Evolutionary conservation across 106 monocot genomes (phyloP).

Genomic region (Cymbidium sinense): DNA sequence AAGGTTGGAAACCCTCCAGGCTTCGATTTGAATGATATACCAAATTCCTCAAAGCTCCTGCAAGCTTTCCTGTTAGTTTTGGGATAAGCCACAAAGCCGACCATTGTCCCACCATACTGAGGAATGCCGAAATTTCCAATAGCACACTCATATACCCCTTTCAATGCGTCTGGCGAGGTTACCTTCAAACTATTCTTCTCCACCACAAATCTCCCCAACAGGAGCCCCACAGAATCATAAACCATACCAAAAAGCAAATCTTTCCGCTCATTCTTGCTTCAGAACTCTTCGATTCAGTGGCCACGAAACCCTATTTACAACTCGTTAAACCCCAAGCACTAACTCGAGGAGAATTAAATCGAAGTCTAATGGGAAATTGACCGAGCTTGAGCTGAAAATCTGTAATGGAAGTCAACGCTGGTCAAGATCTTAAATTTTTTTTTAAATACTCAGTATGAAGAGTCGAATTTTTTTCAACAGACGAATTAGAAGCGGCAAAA

Average conservation of each 20-base stretch:
- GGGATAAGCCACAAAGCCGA: slow-evolving; percentile 38
- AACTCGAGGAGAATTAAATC: not conserved
- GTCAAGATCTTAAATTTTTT: no score
- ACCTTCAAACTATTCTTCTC: slow-evolving; percentile 62
- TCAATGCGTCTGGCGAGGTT: slow-evolving; percentile 31
- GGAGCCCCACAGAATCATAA: slow-evolving; percentile 8
- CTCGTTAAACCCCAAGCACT: not conserved
- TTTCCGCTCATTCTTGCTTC: slow-evolving; percentile 22
- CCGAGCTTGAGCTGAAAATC: not conserved
- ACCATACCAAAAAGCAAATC: slow-evolving; percentile 16
- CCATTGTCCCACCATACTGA: slow-evolving; percentile 58
- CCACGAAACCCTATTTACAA: not conserved
- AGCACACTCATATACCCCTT: slow-evolving; percentile 22
- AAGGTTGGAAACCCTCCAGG: slow-evolving; percentile 40
- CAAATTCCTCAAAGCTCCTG: slow-evolving; percentile 32
- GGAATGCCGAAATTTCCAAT: slow-evolving; percentile 39
- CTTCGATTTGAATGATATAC: slow-evolving; percentile 37
- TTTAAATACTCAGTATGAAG: no score
- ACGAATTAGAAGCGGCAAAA: not conserved
- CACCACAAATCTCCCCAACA: slow-evolving; percentile 41
- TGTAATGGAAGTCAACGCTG: not conserved
- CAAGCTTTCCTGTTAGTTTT: slow-evolving; percentile 36
- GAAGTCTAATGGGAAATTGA: not conserved
- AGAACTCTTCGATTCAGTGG: not conserved
- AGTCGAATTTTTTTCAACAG: not conserved